phyloP scores from a whole-genome alignment of 345 rosid genomes.

The Passiflora organensis region DNA sequence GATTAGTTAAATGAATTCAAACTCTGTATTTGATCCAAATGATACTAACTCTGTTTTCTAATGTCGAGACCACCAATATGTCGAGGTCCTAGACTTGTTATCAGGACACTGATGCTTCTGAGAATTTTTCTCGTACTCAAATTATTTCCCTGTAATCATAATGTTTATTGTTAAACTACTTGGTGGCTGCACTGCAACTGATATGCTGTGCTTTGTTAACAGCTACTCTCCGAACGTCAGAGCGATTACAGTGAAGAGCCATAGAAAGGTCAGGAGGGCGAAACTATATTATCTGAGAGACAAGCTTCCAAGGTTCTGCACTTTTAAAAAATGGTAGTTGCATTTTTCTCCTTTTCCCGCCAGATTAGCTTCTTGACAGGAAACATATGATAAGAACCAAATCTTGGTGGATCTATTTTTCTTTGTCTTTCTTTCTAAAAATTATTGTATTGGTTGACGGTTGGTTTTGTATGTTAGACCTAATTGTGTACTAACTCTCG shows the following conservation, averaged over 20 bases:
- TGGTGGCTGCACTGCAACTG: neutral
- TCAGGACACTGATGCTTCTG: too few relatives aligned
- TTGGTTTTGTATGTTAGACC: conserved; percentile 6
- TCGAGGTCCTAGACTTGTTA: too few relatives aligned
- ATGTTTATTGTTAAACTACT: neutral
- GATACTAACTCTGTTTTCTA: too few relatives aligned
- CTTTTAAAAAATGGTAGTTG: conserved; percentile 46
- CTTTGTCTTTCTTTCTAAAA: neutral
- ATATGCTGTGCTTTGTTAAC: conserved; percentile 11
- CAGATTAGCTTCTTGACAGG: neutral
- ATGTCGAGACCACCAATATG: too few relatives aligned
- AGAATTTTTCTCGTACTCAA: too few relatives aligned
- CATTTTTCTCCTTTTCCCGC: neutral
- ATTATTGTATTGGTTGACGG: conserved; percentile 8
- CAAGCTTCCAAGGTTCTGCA: conserved; percentile 86
- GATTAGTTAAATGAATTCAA: too few relatives aligned
- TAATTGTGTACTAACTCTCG: too few relatives aligned
- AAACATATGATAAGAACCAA: conserved; percentile 13
- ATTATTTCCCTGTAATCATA: too few relatives aligned
- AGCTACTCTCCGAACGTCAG: conserved; percentile 78
- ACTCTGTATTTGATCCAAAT: too few relatives aligned
- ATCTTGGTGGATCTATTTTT: conserved; percentile 1
- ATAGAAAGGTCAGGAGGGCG: conserved; percentile 84
- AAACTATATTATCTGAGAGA: conserved; percentile 79
- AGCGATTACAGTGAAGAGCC: conserved; percentile 60